Evolutionary conservation across 2,329 filamentous ascomycete genomes (phyloP).

Genomic region (Trichoderma pleuroti): DNA sequence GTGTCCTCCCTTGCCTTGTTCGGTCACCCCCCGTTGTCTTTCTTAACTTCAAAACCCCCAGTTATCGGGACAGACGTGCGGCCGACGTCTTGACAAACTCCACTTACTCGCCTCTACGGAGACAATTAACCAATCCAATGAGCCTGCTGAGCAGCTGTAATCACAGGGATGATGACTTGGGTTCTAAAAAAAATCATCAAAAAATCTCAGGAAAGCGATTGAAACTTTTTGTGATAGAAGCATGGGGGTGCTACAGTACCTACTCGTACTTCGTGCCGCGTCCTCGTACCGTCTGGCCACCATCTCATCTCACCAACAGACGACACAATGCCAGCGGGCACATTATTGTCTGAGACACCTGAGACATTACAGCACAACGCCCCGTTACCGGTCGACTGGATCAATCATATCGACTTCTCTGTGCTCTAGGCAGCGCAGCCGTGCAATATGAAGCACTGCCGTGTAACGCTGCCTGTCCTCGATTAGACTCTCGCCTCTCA

Average conservation of each 20-base stretch:
- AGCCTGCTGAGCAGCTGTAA: neutral
- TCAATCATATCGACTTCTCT: constrained; percentile 1
- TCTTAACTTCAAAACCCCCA: constrained; percentile 5
- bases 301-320: neutral
- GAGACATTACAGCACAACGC: constrained; percentile 2
- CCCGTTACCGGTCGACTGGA: constrained; percentile 7
- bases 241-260: neutral
- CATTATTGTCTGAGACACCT: neutral
- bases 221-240: constrained; percentile 14
- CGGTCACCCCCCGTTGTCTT: neutral
- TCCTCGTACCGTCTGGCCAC: neutral
- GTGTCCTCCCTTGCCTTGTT: neutral
- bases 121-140: constrained; percentile 13
- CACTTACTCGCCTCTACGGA: constrained; percentile 5
- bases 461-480: constrained; percentile 14
- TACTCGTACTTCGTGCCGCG: neutral
- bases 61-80: constrained; percentile 10
- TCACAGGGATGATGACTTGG: constrained; percentile 5
- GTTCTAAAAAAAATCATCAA: neutral
- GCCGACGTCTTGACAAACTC: constrained; percentile 11
- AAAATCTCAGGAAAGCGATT: neutral
- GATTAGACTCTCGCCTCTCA: constrained; percentile 18
- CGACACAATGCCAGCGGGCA: neutral
- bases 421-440: neutral
- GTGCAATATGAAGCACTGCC: constrained; percentile 5